Percentiles rank a stretch among this genome's conserved stretches.
phyloP scores from a whole-genome alignment of 2,329 filamentous ascomycete species.

The Cladosporium sp. region DNA sequence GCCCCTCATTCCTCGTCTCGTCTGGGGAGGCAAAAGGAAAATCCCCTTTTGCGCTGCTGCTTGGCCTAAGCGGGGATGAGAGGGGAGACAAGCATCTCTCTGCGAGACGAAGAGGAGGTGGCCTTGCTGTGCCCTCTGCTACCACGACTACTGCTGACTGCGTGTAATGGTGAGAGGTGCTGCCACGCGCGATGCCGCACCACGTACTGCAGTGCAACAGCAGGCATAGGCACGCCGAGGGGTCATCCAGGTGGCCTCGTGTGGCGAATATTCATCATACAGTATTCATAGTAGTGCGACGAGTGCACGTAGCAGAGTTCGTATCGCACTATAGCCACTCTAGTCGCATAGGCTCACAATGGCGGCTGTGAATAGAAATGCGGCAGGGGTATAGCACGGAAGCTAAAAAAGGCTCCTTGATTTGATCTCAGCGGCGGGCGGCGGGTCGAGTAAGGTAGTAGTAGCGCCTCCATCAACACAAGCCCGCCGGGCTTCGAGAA shows the following conservation, averaged over 20 bases:
- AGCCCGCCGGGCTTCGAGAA: slow-evolving; percentile 2
- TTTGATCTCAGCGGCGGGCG: background rate
- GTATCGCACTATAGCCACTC: background rate
- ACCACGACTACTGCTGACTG: background rate
- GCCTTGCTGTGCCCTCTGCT: background rate
- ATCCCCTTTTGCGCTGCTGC: background rate
- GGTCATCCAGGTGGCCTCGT: background rate
- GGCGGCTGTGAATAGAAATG: slow-evolving; percentile 6
- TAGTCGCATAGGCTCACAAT: background rate
- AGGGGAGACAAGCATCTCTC: background rate
- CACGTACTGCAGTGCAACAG: background rate
- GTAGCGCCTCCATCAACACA: slow-evolving; percentile 12
- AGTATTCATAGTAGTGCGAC: background rate
- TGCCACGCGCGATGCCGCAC: slow-evolving; percentile 11
- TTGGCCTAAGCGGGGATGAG: slow-evolving; percentile 12
- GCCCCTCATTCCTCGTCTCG: background rate
- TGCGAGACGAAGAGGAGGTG: background rate
- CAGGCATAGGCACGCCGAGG: background rate
- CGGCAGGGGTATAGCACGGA: background rate
- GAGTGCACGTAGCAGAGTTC: slow-evolving; percentile 2
- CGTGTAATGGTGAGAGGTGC: background rate
- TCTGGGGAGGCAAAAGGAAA: slow-evolving; percentile 3
- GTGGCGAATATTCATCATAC: background rate
- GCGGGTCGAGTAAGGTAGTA: background rate
- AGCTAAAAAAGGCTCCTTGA: slow-evolving; percentile 8